Percentiles rank a stretch among this genome's conserved stretches.
Conservation (phyloP, 176 grass and related monocot genomes). For the sorghum (Sorghum bicolor) region DNA sequence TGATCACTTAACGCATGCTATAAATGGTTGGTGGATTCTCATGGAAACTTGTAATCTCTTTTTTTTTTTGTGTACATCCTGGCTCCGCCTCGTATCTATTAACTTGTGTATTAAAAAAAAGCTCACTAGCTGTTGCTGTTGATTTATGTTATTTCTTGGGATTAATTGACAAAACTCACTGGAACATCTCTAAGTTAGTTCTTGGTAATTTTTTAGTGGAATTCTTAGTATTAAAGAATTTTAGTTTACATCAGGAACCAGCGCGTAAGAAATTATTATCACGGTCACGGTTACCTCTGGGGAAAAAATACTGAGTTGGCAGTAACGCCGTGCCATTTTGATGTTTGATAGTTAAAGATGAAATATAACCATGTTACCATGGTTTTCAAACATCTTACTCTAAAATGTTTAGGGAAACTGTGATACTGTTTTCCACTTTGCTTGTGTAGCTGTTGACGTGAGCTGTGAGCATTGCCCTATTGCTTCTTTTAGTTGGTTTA, state of each 20-base stretch:
- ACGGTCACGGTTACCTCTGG: background rate
- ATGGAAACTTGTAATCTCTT: background rate
- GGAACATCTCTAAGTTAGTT: background rate
- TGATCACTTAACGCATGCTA: background rate
- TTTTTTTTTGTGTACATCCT: background rate
- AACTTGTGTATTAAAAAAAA: background rate
- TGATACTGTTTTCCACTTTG: background rate
- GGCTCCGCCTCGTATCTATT: background rate
- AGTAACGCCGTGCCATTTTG: background rate
- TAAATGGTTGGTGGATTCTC: background rate
- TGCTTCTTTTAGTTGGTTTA: background rate
- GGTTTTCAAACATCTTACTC: background rate
- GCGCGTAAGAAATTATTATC: background rate
- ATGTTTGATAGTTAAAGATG: background rate
- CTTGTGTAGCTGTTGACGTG: background rate
- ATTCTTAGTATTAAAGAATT: background rate
- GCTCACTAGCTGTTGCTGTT: background rate
- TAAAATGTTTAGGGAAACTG: background rate
- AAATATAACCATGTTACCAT: background rate
- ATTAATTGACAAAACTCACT: background rate
- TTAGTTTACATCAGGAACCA: background rate
- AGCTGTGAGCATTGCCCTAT: background rate
- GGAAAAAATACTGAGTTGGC: background rate
- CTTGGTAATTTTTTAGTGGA: background rate
- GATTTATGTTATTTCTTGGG: conserved; percentile 4